These are phyloP conservation scores for Trichoderma atrobrunneum DNA, from an alignment of 2,329 filamentous ascomycete genomes.

Conservation along the genomic window DNA sequence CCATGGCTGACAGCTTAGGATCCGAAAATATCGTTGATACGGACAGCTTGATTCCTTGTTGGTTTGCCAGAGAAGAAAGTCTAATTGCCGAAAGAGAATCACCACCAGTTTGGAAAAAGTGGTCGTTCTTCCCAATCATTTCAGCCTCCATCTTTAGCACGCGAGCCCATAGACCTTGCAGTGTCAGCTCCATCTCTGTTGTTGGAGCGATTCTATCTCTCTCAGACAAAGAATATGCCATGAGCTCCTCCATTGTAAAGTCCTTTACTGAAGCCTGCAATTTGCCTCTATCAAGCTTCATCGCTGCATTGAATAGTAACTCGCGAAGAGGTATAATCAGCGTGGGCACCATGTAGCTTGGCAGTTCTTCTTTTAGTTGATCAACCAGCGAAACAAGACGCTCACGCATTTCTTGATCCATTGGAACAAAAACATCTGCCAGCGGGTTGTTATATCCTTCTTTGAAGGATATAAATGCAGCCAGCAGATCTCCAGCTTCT, in stretches of 20 bases:
- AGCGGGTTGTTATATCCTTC: neutral
- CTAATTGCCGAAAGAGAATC: constrained; percentile 36
- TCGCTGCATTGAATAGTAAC: constrained; percentile 19
- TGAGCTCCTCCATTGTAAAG: constrained; percentile 2
- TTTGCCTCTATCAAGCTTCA: constrained; percentile 21
- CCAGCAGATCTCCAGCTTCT: neutral
- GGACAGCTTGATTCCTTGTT: neutral
- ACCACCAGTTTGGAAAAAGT: constrained; percentile 42
- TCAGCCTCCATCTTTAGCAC: neutral
- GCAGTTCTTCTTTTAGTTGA: constrained; percentile 16
- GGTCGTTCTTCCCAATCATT: constrained; percentile 21
- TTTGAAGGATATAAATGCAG: constrained; percentile 5
- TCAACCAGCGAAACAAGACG: neutral
- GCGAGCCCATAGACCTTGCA: constrained; percentile 1
- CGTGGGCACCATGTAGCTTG: constrained; percentile 37
- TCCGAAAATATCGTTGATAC: constrained; percentile 1
- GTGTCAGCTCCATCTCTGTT: constrained; percentile 1
- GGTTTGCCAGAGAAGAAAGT: constrained; percentile 4
- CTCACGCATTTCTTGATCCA: neutral
- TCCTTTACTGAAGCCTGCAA: neutral
- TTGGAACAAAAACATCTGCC: neutral
- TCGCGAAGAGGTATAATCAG: constrained; percentile 28
- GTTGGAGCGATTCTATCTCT: constrained; percentile 17
- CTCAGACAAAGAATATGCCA: neutral
- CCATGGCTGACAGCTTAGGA: neutral